Evolutionary conservation across 495 filamentous ascomycete species (phyloP).

Genomic region (Terfezia boudieri): DNA sequence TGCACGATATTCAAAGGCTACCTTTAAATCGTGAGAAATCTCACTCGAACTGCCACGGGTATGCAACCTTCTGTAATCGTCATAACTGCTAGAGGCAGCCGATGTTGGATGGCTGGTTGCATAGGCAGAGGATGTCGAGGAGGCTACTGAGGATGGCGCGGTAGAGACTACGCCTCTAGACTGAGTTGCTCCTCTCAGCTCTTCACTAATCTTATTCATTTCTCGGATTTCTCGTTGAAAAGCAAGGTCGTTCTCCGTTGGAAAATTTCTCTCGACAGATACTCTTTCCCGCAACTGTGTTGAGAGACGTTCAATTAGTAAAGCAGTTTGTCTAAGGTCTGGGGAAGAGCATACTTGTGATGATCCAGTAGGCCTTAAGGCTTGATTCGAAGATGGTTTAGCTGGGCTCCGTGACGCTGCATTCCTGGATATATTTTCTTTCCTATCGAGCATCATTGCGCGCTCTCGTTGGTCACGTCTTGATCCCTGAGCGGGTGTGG

Average conservation of each 20-base stretch:
- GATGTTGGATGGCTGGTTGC: not conserved
- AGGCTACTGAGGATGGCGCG: not conserved
- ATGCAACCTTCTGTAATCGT: not conserved
- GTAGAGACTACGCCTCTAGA: slow-evolving; percentile 7
- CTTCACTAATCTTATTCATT: slow-evolving; percentile 58
- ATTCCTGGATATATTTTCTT: too few species aligned
- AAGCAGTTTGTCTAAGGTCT: too few species aligned
- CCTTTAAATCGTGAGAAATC: not conserved
- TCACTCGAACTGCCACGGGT: not conserved
- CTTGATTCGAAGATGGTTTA: too few species aligned
- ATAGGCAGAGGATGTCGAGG: not conserved
- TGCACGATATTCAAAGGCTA: not conserved
- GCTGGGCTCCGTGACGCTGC: too few species aligned
- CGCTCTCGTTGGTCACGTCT: too few species aligned
- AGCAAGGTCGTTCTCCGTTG: slow-evolving; percentile 41
- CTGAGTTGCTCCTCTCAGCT: slow-evolving; percentile 31
- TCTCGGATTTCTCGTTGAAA: slow-evolving; percentile 63
- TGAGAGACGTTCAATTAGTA: too few species aligned
- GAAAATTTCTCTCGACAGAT: slow-evolving; percentile 55
- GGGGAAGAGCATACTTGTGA: too few species aligned
- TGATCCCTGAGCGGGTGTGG: too few species aligned
- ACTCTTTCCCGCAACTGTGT: slow-evolving; percentile 43
- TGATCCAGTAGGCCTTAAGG: too few species aligned
- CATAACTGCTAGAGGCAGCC: not conserved
- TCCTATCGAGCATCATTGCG: too few species aligned